Percentiles rank a stretch among this genome's conserved stretches.
phyloP scores from a whole-genome alignment of 805 yeast genomes.

The Yarrowia sp. region DNA sequence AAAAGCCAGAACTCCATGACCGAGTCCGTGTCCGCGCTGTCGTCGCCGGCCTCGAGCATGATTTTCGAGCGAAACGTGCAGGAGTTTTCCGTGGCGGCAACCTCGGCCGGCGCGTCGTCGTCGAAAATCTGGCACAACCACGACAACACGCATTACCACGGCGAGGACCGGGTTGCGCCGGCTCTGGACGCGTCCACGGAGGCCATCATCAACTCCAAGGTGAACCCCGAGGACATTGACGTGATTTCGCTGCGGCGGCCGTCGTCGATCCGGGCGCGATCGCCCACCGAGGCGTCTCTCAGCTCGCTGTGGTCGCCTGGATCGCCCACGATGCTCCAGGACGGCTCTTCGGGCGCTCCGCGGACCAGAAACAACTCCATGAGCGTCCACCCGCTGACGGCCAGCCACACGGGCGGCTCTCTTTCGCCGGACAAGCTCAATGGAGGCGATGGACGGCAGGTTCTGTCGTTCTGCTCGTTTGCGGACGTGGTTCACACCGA shows the following conservation, averaged over 20 bases:
- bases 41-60: conserved; percentile 54
- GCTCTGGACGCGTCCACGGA: conserved; percentile 80
- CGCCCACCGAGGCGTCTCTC: conserved; percentile 39
- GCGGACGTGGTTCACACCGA: conserved; percentile 65
- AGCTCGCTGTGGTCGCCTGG: conserved; percentile 24
- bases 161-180: conserved; percentile 79
- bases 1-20: conserved; percentile 35
- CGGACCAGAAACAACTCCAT: conserved; percentile 22
- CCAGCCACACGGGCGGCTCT: conserved; percentile 24
- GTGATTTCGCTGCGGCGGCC: conserved; percentile 70
- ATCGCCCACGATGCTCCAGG: conserved; percentile 33
- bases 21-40: conserved; percentile 31
- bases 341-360: conserved; percentile 12
- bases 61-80: conserved; percentile 75
- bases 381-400: conserved; percentile 30
- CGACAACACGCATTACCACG: conserved; percentile 52
- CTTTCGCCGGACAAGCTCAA: conserved; percentile 15
- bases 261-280: conserved; percentile 47
- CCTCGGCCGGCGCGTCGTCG: conserved; percentile 13
- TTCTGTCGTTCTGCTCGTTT: conserved; percentile 68
- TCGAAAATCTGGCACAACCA: conserved; percentile 22
- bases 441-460: conserved; percentile 39
- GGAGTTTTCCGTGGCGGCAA: conserved; percentile 53
- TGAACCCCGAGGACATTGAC: conserved; percentile 73
- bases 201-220: conserved; percentile 60